A percentile compares a stretch with the other conserved stretches of the same genome.
Evolutionary conservation across 75 land plant genomes (phyloP).

Genomic region (Pinus albicaulis): DNA sequence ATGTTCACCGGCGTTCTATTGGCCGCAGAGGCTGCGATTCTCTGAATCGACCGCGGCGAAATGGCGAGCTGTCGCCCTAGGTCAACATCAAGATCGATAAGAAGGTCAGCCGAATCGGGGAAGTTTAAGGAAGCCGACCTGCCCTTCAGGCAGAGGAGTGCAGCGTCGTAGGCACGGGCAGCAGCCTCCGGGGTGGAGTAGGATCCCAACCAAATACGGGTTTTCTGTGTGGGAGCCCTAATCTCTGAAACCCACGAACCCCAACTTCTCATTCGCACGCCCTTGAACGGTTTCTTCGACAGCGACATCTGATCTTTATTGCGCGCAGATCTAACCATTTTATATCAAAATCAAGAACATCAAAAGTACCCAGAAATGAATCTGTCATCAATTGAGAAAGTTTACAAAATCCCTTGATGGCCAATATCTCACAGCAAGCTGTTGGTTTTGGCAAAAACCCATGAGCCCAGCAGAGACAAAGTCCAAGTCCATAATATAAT

Average conservation of each 20-base stretch:
- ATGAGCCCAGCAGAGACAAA: no score
- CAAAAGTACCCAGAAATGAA: no score
- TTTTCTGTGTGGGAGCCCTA: slow-evolving; percentile 73
- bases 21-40: slow-evolving; percentile 35
- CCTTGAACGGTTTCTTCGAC: slow-evolving; percentile 31
- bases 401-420: no score
- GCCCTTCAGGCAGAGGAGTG: slow-evolving; percentile 77
- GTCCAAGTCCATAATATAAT: no score
- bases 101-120: slow-evolving; percentile 18
- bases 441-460: no score
- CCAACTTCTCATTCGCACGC: slow-evolving; percentile 84
- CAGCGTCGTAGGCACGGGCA: slow-evolving; percentile 82
- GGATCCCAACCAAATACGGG: slow-evolving; percentile 84
- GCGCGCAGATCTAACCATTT: no score
- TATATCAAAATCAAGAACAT: no score
- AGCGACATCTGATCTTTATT: no score
- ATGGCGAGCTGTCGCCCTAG: not conserved
- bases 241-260: slow-evolving; percentile 89
- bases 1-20: no score
- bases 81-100: not conserved
- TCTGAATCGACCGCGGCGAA: slow-evolving; percentile 34
- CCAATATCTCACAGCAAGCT: no score
- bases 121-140: slow-evolving; percentile 58
- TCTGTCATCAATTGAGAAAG: no score
- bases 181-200: slow-evolving; percentile 82